A percentile compares a stretch with the other conserved stretches of the same genome.
phyloP scores from a whole-genome alignment of 2,329 filamentous ascomycete genomes.

The Alternaria novae-zelandiae region DNA sequence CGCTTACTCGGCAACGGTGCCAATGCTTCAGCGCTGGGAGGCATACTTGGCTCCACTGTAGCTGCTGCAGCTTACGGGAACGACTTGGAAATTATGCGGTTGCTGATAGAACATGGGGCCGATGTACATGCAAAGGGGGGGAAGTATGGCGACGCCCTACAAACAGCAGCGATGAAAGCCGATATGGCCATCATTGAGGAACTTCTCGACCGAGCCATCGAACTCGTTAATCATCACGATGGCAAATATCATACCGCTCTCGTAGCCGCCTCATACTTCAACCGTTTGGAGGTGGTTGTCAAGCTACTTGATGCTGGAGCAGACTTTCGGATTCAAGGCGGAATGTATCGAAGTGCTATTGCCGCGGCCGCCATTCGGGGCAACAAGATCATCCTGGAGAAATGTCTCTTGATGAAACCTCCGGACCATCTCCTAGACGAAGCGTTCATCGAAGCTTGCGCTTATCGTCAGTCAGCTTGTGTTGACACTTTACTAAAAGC shows the following conservation, averaged over 20 bases:
- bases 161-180: conserved; percentile 22
- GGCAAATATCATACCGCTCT: conserved; percentile 31
- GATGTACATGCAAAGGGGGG: conserved; percentile 23
- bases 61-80: conserved; percentile 25
- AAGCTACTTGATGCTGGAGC: conserved; percentile 27
- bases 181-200: conserved; percentile 21
- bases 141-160: conserved; percentile 25
- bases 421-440: conserved; percentile 29
- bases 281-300: conserved; percentile 21
- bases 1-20: conserved; percentile 22
- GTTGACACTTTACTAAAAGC: conserved; percentile 26
- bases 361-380: conserved; percentile 25
- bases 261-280: conserved; percentile 29
- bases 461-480: conserved; percentile 23
- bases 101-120: conserved; percentile 32
- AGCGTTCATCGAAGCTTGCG: conserved; percentile 28
- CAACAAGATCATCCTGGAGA: conserved; percentile 23
- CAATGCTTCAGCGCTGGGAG: conserved; percentile 13
- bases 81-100: conserved; percentile 19
- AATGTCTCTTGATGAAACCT: conserved; percentile 21
- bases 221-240: conserved; percentile 21
- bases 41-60: conserved; percentile 15
- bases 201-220: conserved; percentile 18
- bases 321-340: conserved; percentile 23
- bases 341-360: conserved; percentile 24